phyloP scores from a whole-genome alignment of 2,329 filamentous ascomycete genomes.

The Ophiostoma pallidulum region DNA sequence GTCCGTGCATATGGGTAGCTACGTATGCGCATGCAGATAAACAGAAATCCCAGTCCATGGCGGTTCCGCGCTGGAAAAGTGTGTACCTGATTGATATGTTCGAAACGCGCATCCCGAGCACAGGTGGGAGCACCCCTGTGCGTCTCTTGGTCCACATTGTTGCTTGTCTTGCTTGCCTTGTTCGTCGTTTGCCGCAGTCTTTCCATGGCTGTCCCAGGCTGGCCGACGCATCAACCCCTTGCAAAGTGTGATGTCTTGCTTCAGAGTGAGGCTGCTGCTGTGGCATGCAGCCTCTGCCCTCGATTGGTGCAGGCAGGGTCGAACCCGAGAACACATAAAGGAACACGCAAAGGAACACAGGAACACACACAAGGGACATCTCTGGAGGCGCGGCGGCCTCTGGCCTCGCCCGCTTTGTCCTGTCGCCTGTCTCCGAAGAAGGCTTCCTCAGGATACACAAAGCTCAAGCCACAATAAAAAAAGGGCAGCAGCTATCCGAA shows the following conservation, averaged over 20 bases:
- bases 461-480: not conserved
- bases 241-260: not conserved
- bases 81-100: not conserved
- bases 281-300: not conserved
- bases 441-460: conserved; percentile 1
- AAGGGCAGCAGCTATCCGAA: conserved; percentile 7
- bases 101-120: not conserved
- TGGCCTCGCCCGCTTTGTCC: not conserved
- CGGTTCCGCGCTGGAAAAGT: not conserved
- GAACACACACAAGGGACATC: too few relatives aligned
- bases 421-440: not conserved
- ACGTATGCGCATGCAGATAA: not conserved
- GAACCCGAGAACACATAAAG: too few relatives aligned
- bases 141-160: too few relatives aligned
- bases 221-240: not conserved
- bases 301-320: not conserved
- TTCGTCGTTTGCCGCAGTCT: not conserved
- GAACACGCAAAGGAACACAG: too few relatives aligned
- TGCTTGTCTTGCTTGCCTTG: not conserved
- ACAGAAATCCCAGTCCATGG: not conserved
- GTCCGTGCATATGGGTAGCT: not conserved
- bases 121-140: too few relatives aligned
- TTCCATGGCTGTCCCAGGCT: too few relatives aligned
- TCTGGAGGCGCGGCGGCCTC: too few relatives aligned
- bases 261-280: not conserved